phyloP scores from a whole-genome alignment of 176 grass and related monocot species.

The Calamus simplicifolius region DNA sequence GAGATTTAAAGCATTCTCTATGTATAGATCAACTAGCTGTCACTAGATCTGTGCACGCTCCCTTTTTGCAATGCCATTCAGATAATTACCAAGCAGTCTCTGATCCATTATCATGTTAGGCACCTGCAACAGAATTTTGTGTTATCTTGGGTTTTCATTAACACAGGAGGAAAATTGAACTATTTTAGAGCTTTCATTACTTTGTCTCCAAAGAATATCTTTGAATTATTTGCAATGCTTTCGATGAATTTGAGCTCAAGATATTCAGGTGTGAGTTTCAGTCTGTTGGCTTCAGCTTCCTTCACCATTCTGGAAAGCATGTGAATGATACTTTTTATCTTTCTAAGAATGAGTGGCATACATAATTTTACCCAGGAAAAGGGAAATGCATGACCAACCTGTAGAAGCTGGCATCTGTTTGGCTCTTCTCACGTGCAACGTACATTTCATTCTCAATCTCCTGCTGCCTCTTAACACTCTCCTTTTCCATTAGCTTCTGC shows the following conservation, averaged over 20 bases:
- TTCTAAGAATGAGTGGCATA: not conserved
- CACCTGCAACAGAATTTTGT: conserved; percentile 28
- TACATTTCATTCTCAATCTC: conserved; percentile 97
- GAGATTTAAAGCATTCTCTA: too few species aligned
- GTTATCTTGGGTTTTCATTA: not conserved
- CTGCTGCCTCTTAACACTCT: conserved; percentile 78
- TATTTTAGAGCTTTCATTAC: conserved; percentile 19
- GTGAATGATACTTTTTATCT: conserved; percentile 10
- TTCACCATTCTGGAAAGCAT: conserved; percentile 47
- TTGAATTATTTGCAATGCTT: conserved; percentile 87
- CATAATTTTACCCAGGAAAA: not conserved
- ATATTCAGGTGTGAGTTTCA: conserved; percentile 89
- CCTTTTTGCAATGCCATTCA: conserved; percentile 27
- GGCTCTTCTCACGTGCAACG: conserved; percentile 68
- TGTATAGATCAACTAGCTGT: not conserved
- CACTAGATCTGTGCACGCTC: conserved; percentile 15
- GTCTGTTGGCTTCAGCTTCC: conserved; percentile 88
- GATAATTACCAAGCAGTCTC: conserved; percentile 48
- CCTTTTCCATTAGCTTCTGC: conserved; percentile 92
- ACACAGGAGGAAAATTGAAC: conserved; percentile 11
- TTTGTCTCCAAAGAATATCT: conserved; percentile 98
- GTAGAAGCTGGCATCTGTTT: conserved; percentile 77
- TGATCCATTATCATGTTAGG: conserved; percentile 88
- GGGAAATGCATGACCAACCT: conserved; percentile 32
- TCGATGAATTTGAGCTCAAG: conserved; percentile 95